Base-by-base conservation (phyloP, 495 filamentous ascomycete species). In the Parathielavia appendiculata region DNA sequence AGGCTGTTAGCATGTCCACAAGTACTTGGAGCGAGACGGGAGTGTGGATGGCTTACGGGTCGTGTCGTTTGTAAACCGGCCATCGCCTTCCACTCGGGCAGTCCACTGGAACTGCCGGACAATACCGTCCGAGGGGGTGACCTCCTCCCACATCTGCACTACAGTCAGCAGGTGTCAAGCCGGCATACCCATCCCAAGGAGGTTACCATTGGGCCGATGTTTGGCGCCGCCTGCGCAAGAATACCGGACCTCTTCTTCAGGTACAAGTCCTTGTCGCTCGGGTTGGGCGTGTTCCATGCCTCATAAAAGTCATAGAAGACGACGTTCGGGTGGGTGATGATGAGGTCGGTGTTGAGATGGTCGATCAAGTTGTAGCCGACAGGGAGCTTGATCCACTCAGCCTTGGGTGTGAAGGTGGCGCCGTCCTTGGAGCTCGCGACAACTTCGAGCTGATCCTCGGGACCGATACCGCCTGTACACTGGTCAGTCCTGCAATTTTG, bases 281-380 rank as follows among this genome's bases (percentile, higher is more conserved):
- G 51, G 38, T 63, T 72, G 2, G 76, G 76, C 41, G 47, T 73
- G 54, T 74, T 71, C 66, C 81, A 81, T 17, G 86, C 83, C 60
- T 70, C 75, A 53, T 85, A 86, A 63, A 84, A 87, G 76, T 88
- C 83, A 59, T 86, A 86, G 53, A 83, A 75, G 17, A 80, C 78
- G 35, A 86, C 79, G 50, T 79, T 75, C 22, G 81, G 80, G 62
- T 87, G 83, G 19, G 76, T 79, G 51, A 89, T 71, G 54, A 85
- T 79, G 11, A 84, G 72, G 61, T 87, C 81, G 58, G 88, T 89
- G 71, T 77, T 86, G 61, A 84, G 78, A 69, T 92, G 87, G 63
- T 91, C 87, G 56, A 84, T 81, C 30, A 90, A 70, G 63, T 87
- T 88, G 61, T 85, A 77, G 19, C 88, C 87, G 14, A 91, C 87